Conservation (phyloP, 2,329 filamentous ascomycete species). For the Exutisphaerella laricina region DNA sequence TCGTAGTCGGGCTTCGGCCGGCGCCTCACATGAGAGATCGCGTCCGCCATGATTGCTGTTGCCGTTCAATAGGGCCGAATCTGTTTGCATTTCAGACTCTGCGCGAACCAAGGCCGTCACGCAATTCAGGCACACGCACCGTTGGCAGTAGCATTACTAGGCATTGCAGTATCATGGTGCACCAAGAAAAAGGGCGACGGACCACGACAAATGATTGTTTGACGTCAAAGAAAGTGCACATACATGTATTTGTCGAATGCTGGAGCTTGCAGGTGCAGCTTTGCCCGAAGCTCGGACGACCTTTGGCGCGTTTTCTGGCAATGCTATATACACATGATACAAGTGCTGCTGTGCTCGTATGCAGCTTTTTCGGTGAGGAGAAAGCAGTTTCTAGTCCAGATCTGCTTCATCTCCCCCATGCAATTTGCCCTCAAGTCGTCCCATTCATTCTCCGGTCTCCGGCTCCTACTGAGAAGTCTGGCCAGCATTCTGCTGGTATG, state of each 20-base stretch:
- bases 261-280: not conserved
- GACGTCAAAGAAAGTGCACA: too few relatives aligned
- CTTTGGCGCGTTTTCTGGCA: slow-evolving; percentile 10
- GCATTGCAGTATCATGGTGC: too few relatives aligned
- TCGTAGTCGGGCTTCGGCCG: slow-evolving; percentile 15
- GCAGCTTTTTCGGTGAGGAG: not conserved
- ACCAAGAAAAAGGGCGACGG: too few relatives aligned
- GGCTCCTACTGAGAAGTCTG: slow-evolving; percentile 37
- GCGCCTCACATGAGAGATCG: slow-evolving; percentile 2
- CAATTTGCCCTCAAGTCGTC: slow-evolving; percentile 3
- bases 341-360: slow-evolving; percentile 14
- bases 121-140: too few relatives aligned
- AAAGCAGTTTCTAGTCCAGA: not conserved
- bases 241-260: too few relatives aligned
- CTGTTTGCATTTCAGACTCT: slow-evolving; percentile 2
- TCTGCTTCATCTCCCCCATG: not conserved
- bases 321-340: slow-evolving; percentile 27
- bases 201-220: too few relatives aligned
- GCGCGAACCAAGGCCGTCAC: too few relatives aligned
- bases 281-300: slow-evolving; percentile 8
- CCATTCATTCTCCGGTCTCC: slow-evolving; percentile 7
- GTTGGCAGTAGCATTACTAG: too few relatives aligned
- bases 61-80: slow-evolving; percentile 4
- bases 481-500: slow-evolving; percentile 39
- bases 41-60: not conserved